Evolutionary conservation across 768 basidiomycete species (phyloP).

Genomic region (Amanita jacksonii): DNA sequence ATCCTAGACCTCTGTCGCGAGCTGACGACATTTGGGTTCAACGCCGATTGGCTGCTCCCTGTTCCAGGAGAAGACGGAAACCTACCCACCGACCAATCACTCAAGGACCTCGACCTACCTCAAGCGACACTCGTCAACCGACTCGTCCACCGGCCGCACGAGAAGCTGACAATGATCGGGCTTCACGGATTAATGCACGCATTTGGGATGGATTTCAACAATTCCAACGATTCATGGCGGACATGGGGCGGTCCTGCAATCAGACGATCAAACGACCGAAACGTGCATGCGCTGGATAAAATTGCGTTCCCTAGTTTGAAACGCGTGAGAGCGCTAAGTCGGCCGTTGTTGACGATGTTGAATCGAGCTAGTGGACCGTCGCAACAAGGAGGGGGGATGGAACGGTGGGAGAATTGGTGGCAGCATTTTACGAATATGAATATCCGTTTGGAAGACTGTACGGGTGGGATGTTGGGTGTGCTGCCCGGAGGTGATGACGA

Average conservation of each 20-base stretch:
- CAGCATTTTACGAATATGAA: conserved; percentile 36
- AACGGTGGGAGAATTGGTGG: conserved; percentile 69
- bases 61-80: conserved; percentile 7
- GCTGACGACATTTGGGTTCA: conserved; percentile 59
- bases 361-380: conserved; percentile 44
- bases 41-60: conserved; percentile 59
- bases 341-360: conserved; percentile 44
- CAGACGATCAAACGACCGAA: conserved; percentile 52
- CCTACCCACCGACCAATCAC: conserved; percentile 10
- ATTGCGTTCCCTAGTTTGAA: conserved; percentile 52
- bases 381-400: conserved; percentile 30
- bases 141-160: conserved; percentile 44
- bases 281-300: conserved; percentile 44
- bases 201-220: conserved; percentile 41
- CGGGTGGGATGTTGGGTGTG: conserved; percentile 51
- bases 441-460: conserved; percentile 67
- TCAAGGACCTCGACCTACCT: conserved; percentile 14
- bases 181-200: conserved; percentile 61
- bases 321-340: conserved; percentile 49
- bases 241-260: conserved; percentile 32
- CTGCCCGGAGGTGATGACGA: conserved; percentile 29
- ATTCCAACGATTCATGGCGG: conserved; percentile 21
- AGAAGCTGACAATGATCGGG: conserved; percentile 50
- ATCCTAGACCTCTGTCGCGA: conserved; percentile 57
- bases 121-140: conserved; percentile 24